A percentile compares a stretch with the other conserved stretches of the same genome.
phyloP scores from a whole-genome alignment of 78 protist species.

The Dictyostelium firmibasis region DNA sequence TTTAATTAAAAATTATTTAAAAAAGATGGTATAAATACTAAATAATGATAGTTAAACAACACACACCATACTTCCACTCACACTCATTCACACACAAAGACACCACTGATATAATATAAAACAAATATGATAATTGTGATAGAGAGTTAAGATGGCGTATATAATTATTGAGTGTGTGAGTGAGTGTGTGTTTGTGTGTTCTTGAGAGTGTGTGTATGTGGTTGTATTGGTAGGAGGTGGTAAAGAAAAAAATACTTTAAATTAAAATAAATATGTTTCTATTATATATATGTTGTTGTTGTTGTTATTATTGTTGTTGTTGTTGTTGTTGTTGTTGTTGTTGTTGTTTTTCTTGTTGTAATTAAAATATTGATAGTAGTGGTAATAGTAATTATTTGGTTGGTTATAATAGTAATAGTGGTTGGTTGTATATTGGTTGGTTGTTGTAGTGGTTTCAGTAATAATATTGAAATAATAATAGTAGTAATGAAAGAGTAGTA shows the following conservation, averaged over 20 bases:
- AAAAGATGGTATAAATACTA: not conserved
- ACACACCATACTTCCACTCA: not conserved
- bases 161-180: not conserved
- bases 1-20: too few species aligned
- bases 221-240: not conserved
- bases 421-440: not conserved
- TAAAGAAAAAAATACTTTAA: not conserved
- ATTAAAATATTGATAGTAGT: not conserved
- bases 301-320: not conserved
- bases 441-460: not conserved
- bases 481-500: not conserved
- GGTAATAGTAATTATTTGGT: not conserved
- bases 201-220: not conserved
- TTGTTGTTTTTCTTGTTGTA: not conserved
- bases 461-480: too few species aligned
- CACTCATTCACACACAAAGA: not conserved
- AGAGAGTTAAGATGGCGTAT: not conserved
- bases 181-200: not conserved
- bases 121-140: not conserved
- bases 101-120: not conserved
- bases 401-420: not conserved
- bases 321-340: not conserved
- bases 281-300: too few species aligned
- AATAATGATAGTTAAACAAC: not conserved
- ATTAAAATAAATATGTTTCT: not conserved